These are phyloP conservation scores for Sesbania bispinosa DNA, from an alignment of 306 rosid species.

Conservation along the genomic window DNA sequence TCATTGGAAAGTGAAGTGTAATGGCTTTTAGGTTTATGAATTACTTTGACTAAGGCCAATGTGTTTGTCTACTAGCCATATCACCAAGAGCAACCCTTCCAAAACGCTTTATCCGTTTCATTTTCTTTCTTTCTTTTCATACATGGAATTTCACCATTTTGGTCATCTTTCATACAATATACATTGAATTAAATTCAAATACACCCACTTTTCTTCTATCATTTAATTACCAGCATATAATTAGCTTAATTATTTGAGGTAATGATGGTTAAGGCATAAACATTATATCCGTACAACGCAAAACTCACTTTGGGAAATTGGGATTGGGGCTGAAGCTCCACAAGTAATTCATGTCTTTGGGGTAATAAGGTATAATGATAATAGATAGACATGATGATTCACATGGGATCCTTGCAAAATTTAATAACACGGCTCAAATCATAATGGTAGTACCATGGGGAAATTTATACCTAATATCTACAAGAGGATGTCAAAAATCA, in stretches of 20 bases:
- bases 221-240: no score
- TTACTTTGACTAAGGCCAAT: conserved; percentile 39
- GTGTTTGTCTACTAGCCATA: conserved; percentile 27
- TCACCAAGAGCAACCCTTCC: conserved; percentile 20
- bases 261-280: not conserved
- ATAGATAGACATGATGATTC: no score
- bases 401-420: not conserved
- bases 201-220: not conserved
- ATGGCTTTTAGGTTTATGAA: conserved; percentile 24
- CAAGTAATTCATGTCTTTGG: not conserved
- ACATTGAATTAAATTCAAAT: not conserved
- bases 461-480: not conserved
- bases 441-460: not conserved
- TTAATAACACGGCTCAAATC: not conserved
- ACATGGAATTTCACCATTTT: conserved; percentile 12
- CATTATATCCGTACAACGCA: not conserved
- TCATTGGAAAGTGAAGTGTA: conserved; percentile 56
- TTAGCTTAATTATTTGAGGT: no score
- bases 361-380: not conserved
- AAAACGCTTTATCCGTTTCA: conserved; percentile 10
- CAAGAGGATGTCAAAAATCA: not conserved
- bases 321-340: not conserved
- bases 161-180: not conserved
- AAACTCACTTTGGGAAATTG: no score
- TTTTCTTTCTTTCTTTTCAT: conserved; percentile 32